These are phyloP conservation scores for Pseudogymnoascus sp. DNA, from an alignment of 2,329 filamentous ascomycete genomes.

Conservation along the genomic window DNA sequence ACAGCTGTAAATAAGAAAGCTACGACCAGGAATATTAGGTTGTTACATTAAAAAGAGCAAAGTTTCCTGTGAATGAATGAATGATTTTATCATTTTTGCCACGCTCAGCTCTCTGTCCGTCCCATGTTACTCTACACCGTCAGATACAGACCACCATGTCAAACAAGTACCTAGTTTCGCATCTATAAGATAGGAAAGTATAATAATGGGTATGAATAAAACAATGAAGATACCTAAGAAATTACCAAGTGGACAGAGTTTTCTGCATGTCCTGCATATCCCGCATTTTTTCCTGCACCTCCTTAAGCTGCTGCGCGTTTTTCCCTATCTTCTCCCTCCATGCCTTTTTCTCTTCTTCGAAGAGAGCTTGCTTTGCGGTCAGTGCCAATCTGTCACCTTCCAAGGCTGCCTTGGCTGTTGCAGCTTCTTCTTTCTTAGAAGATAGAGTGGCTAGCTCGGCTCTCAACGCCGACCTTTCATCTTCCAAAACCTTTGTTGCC, in stretches of 20 bases:
- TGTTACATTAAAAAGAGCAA: background rate
- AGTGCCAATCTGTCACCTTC: background rate
- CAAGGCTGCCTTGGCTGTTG: background rate
- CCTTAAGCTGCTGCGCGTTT: background rate
- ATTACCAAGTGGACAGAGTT: background rate
- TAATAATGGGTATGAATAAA: background rate
- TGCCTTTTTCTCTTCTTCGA: background rate
- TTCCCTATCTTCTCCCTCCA: background rate
- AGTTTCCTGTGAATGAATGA: background rate
- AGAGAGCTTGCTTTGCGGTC: background rate
- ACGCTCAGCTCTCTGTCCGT: no score
- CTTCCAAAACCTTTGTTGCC: background rate
- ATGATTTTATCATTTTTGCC: background rate
- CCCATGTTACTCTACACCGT: background rate
- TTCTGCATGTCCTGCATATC: background rate
- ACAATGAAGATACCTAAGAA: background rate
- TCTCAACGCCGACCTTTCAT: background rate
- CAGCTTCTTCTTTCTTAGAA: background rate
- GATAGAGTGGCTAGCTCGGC: background rate
- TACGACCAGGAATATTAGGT: background rate
- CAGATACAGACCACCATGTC: no score
- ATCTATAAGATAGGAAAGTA: no score
- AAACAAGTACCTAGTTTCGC: no score
- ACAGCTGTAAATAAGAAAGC: background rate
- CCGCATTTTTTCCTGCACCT: background rate